phyloP scores from a whole-genome alignment of 2,329 filamentous ascomycete genomes.

The Apiospora arundinis region DNA sequence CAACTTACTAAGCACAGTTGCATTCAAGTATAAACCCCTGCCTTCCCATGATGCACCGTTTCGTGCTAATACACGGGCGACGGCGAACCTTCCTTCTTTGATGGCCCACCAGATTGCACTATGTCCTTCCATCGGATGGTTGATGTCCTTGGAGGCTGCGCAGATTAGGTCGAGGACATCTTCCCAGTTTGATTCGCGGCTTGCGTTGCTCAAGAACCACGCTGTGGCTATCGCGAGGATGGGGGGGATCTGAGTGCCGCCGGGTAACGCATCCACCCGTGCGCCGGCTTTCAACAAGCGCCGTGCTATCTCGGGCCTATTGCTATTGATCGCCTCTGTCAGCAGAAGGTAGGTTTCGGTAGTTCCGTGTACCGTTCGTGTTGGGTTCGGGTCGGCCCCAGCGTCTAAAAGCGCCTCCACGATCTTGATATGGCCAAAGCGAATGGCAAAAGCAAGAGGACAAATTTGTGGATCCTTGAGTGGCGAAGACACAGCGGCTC shows the following conservation, averaged over 20 bases:
- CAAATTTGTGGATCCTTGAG: background rate
- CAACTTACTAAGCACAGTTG: background rate
- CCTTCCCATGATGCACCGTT: background rate
- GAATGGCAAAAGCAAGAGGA: background rate
- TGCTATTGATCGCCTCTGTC: background rate
- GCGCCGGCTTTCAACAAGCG: constrained; percentile 9
- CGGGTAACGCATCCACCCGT: constrained; percentile 1
- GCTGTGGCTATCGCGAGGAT: background rate
- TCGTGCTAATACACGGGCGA: background rate
- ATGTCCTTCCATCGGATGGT: constrained; percentile 3
- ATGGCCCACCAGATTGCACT: constrained; percentile 4
- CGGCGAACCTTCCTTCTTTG: constrained; percentile 5
- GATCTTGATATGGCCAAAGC: background rate
- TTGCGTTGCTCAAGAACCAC: background rate
- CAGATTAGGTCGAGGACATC: constrained; percentile 7
- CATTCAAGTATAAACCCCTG: constrained; percentile 1
- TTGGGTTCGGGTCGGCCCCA: background rate
- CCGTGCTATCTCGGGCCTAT: constrained; percentile 6
- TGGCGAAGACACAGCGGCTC: background rate
- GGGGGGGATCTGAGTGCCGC: background rate
- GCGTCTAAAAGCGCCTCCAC: background rate
- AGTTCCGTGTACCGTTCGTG: constrained; percentile 8
- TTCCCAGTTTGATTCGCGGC: constrained; percentile 7
- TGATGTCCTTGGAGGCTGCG: background rate
- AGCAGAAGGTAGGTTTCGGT: background rate